A percentile compares a stretch with the other conserved stretches of the same genome.
Evolutionary conservation across 768 basidiomycete species (phyloP).

Genomic region (Pluteus cervinus): DNA sequence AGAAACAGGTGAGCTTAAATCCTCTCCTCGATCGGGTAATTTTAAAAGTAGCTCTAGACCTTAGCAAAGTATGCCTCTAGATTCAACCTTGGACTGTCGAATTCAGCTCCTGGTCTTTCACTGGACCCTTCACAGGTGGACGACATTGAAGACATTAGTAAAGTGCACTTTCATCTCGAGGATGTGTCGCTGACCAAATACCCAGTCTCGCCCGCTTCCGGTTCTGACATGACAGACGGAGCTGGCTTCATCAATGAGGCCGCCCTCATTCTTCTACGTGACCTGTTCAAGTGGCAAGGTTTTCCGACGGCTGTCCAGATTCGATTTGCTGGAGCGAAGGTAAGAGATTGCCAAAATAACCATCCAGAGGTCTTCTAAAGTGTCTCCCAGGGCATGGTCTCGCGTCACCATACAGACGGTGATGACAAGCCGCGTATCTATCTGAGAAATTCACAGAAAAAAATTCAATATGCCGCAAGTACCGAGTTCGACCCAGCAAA

Average conservation of each 20-base stretch:
- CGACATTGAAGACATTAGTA: slow-evolving; percentile 43
- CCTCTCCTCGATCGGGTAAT: background rate
- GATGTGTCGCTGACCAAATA: background rate
- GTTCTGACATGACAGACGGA: slow-evolving; percentile 52
- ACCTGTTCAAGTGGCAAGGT: no score
- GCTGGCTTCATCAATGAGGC: slow-evolving; percentile 41
- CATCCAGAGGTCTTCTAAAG: background rate
- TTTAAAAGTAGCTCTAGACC: slow-evolving; percentile 26
- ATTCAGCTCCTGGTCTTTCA: slow-evolving; percentile 50
- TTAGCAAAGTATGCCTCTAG: slow-evolving; percentile 65
- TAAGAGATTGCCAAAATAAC: slow-evolving; percentile 9
- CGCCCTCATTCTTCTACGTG: slow-evolving; percentile 26
- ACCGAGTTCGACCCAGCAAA: slow-evolving; percentile 32
- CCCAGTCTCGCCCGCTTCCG: slow-evolving; percentile 11
- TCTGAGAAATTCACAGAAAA: slow-evolving; percentile 38
- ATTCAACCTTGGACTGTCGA: slow-evolving; percentile 56
- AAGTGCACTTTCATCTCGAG: slow-evolving; percentile 11
- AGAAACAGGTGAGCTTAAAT: slow-evolving; percentile 39
- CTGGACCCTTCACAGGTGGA: slow-evolving; percentile 31
- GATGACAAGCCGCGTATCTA: slow-evolving; percentile 18
- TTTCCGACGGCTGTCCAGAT: slow-evolving; percentile 49
- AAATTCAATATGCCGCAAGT: slow-evolving; percentile 33
- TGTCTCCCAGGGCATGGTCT: slow-evolving; percentile 31
- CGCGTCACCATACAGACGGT: slow-evolving; percentile 9
- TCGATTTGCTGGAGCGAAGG: slow-evolving; percentile 44